These are phyloP conservation scores for Cladorrhinum samala DNA, from an alignment of 495 filamentous ascomycete species.

Conservation along the genomic window DNA sequence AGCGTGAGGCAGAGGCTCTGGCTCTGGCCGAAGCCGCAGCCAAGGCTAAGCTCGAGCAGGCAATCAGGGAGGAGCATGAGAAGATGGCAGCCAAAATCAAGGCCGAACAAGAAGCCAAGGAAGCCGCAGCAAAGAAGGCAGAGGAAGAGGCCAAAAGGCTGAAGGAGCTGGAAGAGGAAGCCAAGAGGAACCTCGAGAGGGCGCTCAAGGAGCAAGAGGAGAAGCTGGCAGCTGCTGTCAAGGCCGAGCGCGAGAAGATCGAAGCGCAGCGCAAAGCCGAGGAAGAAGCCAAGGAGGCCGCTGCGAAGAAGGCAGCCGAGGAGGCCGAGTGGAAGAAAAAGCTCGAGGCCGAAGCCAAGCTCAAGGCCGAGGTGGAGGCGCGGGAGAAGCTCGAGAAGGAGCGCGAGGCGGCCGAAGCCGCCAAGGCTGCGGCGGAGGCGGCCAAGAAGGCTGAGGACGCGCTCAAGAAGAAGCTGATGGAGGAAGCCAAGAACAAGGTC, in stretches of 20 bases:
- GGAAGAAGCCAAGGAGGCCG: constrained; percentile 35
- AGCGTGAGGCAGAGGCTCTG: constrained; percentile 43
- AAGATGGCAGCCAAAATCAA: constrained; percentile 14
- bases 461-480: constrained; percentile 38
- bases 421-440: constrained; percentile 12
- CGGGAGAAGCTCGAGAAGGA: constrained; percentile 38
- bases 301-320: constrained; percentile 38
- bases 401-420: constrained; percentile 24
- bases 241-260: constrained; percentile 26
- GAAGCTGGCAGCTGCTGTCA: constrained; percentile 20
- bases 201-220: constrained; percentile 47
- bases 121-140: constrained; percentile 28
- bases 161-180: constrained; percentile 31
- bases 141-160: constrained; percentile 23
- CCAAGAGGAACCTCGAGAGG: constrained; percentile 45
- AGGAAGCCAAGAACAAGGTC: constrained; percentile 41
- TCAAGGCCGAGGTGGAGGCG: constrained; percentile 40
- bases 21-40: constrained; percentile 38
- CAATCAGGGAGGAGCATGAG: constrained; percentile 28
- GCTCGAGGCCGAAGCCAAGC: constrained; percentile 38
- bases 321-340: constrained; percentile 41
- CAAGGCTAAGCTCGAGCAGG: constrained; percentile 32
- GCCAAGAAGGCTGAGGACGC: constrained; percentile 39
- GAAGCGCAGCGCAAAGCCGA: constrained; percentile 37
- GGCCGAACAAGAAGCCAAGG: constrained; percentile 23